Conservation (phyloP, 148 eudicot genomes). For the Diospyros lotus region DNA sequence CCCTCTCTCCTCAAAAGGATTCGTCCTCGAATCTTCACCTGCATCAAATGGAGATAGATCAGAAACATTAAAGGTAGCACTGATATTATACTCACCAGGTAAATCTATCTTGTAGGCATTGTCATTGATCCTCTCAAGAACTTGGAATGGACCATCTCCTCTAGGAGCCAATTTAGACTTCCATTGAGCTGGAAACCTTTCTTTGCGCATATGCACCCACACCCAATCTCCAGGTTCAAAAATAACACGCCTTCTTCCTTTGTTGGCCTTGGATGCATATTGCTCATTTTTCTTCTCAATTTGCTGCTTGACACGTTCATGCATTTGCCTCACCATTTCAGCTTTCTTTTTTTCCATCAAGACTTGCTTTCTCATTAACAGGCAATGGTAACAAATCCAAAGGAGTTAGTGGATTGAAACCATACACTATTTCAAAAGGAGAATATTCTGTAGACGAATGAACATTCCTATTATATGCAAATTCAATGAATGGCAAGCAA, state of each 20-base stretch:
- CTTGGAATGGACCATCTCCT: background rate
- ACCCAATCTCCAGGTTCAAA: constrained; percentile 12
- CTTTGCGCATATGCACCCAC: constrained; percentile 8
- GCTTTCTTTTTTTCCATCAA: constrained; percentile 7
- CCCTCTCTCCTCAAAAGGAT: too few species aligned
- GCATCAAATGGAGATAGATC: too few species aligned
- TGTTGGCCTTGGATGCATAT: background rate
- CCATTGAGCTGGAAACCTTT: background rate
- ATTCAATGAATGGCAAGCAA: background rate
- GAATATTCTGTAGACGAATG: constrained; percentile 11
- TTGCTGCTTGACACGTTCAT: background rate
- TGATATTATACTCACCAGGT: too few species aligned
- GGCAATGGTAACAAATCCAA: constrained; percentile 12
- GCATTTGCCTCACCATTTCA: background rate
- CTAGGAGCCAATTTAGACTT: background rate
- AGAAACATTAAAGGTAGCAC: too few species aligned
- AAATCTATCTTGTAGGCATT: too few species aligned
- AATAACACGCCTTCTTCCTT: background rate
- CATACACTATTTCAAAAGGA: constrained; percentile 5
- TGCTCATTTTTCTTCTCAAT: background rate
- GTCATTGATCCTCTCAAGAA: background rate
- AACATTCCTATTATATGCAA: background rate
- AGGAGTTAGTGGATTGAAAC: constrained; percentile 9
- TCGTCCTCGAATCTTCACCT: too few species aligned
- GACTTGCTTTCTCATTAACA: background rate